Evolutionary conservation across 345 rosid genomes (phyloP), one percentile per base, ranked within the genome.

Genomic region (Citropsis articulata): DNA sequence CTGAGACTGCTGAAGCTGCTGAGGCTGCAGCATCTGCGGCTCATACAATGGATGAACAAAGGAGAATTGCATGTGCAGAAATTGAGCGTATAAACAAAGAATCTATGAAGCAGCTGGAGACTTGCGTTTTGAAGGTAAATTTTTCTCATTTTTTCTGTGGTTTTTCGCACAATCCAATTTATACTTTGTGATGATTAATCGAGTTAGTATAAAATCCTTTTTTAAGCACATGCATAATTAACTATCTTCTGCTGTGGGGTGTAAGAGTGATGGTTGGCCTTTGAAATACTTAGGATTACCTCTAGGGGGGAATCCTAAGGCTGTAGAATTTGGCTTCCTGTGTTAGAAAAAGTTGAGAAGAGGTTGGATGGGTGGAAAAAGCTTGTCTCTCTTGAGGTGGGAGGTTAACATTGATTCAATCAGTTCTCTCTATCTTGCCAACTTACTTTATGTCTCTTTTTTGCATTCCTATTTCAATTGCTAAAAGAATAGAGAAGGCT

Each of bases 1-100:
- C 97, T 36, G 98, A 93, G 88, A 94, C 99, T 6, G 98, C 99
- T 74, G 99, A 97, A 86, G 98, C 99, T 81, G 98, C 98, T 72
- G 98, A 94, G 86, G 90, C 90, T 83, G 99, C 99, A 10, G 99
- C 99, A 66, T 84, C 93, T 78, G 98, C 99, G 25, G 98, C 98
- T 70, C 93, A 89, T 77, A 81, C 89, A 19, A 93, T 97, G 95
- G 98, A 94, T 86, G 97, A 93, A 81, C 99, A 94, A 70, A 86
- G 98, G 83, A 90, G 89, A 83, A 83, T 88, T 53, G 93, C 88
- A 60, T 93, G 92, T 76, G 86, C 82, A 57, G 98, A 97, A 87
- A 79, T 94, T 79, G 98, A 90, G 83, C 90, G 89, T 66, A 66
- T 94, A 77, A 88, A 84, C 67, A 88, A 86, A 83, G 90, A 87